Conservation (phyloP, 768 basidiomycete species). For the Flagelloscypha sp. region DNA sequence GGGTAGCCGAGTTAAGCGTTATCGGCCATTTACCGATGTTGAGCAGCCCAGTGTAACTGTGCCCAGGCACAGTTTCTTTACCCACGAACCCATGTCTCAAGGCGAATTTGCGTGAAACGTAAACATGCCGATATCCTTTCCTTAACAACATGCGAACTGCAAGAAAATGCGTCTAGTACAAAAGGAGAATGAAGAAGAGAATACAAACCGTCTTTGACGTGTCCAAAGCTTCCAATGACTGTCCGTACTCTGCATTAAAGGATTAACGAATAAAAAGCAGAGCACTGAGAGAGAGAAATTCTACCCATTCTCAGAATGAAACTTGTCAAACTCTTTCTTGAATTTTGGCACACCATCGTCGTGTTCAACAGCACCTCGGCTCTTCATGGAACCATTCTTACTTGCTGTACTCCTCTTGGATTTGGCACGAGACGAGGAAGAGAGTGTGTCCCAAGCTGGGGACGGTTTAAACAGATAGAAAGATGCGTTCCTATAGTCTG, state of each 20-base stretch:
- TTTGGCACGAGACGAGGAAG: slow-evolving; percentile 25
- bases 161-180: slow-evolving; percentile 1
- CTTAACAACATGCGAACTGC: slow-evolving; percentile 90
- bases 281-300: too few species aligned
- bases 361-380: slow-evolving; percentile 18
- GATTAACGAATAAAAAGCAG: too few species aligned
- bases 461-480: slow-evolving; percentile 58
- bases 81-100: slow-evolving; percentile 83
- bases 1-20: slow-evolving; percentile 43
- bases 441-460: slow-evolving; percentile 20
- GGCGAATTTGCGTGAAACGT: slow-evolving; percentile 93
- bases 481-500: slow-evolving; percentile 60
- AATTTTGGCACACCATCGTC: slow-evolving; percentile 50
- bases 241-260: too few species aligned
- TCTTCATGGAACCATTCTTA: slow-evolving; percentile 15
- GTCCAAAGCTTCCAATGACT: slow-evolving; percentile 83
- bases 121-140: slow-evolving; percentile 86
- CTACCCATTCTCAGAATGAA: slow-evolving; percentile 90
- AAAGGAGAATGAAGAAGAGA: slow-evolving; percentile 2
- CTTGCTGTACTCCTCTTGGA: slow-evolving; percentile 28
- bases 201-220: slow-evolving; percentile 71
- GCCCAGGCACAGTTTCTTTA: slow-evolving; percentile 76
- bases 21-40: slow-evolving; percentile 86
- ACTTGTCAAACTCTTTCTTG: slow-evolving; percentile 74
- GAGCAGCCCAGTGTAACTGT: slow-evolving; percentile 86